These are phyloP conservation scores for Colletotrichum nymphaeae DNA, from an alignment of 2,329 filamentous ascomycete genomes.

Conservation along the genomic window DNA sequence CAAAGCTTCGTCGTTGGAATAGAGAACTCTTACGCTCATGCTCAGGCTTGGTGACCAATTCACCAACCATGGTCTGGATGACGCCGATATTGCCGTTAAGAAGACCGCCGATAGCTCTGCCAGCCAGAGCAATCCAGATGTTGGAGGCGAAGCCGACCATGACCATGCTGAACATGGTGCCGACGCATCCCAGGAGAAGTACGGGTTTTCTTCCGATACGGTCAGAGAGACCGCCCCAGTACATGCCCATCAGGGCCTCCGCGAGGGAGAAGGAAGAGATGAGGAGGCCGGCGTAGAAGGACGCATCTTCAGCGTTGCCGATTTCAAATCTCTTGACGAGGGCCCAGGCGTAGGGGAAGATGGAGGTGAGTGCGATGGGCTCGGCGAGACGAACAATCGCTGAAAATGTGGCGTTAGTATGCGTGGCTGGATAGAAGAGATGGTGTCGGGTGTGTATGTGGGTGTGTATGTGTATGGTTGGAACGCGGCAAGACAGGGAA, in stretches of 20 bases:
- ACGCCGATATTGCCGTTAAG: conserved; percentile 94
- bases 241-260: conserved; percentile 87
- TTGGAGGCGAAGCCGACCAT: conserved; percentile 85
- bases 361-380: conserved; percentile 91
- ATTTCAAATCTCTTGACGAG: conserved; percentile 82
- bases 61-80: conserved; percentile 92
- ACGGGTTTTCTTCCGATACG: conserved; percentile 87
- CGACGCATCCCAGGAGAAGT: conserved; percentile 81
- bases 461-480: not conserved
- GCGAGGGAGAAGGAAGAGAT: conserved; percentile 88
- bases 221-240: conserved; percentile 88
- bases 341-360: conserved; percentile 92
- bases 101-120: conserved; percentile 81
- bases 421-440: conserved; percentile 15
- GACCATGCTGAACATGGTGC: conserved; percentile 85
- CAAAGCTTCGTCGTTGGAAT: not conserved
- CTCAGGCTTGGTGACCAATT: conserved; percentile 84
- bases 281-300: conserved; percentile 87
- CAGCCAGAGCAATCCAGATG: conserved; percentile 84
- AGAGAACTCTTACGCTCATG: conserved; percentile 77
- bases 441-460: not conserved
- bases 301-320: conserved; percentile 79
- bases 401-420: conserved; percentile 49
- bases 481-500: conserved; percentile 6
- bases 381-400: conserved; percentile 93